Base-by-base conservation (phyloP, 2,329 filamentous ascomycete species). In the Remersonia thermophila region DNA sequence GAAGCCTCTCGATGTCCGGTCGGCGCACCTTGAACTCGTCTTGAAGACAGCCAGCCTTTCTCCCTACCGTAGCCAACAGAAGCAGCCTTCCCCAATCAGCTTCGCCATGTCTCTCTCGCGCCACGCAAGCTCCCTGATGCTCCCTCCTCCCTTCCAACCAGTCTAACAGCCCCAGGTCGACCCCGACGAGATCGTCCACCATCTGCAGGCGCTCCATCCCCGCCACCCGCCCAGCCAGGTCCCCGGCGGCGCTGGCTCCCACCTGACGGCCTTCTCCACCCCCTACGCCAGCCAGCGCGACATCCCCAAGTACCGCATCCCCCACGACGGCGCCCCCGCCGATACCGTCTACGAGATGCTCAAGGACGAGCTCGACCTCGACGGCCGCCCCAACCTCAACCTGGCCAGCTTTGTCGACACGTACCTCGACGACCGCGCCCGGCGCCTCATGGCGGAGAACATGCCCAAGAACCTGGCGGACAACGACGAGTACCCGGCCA, bases 391-490 rank as follows among this genome's bases (percentile, higher is more conserved):
- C 0, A 79, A 77, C 46, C 58, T 83, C 44, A 83, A 83, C 49
- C 57, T 81, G 17, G 77, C 79, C 44, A 73, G 71, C 47, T 83
- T 83, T 41, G 79, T 83, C 1, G 71, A 73, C 27, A 83, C 80
- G 1, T 83, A 79, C 50, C 77, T 82, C 72, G 79, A 83, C 50
- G 64, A 67, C 9, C 69, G 80, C 46, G 78, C 73, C 5, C 65
- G 73, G 39, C 60, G 71, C 38, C 63, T 84, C 30, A 77, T 83
- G 66, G 58, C 69, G 14, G 76, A 82, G 47, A 81, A 83, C 40
- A 55, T 83, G 29, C 65, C 68, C 40, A 83, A 84, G 58, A 83
- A 83, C 48, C 63, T 84, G 55, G 69, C 74, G n/a, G 79, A 83
- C 52, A 73, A 75, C 2, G 79, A 79, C 48, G 71, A 77, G 51